Evolutionary conservation across 768 basidiomycete genomes (phyloP).

Genomic region (Pholiota molesta): DNA sequence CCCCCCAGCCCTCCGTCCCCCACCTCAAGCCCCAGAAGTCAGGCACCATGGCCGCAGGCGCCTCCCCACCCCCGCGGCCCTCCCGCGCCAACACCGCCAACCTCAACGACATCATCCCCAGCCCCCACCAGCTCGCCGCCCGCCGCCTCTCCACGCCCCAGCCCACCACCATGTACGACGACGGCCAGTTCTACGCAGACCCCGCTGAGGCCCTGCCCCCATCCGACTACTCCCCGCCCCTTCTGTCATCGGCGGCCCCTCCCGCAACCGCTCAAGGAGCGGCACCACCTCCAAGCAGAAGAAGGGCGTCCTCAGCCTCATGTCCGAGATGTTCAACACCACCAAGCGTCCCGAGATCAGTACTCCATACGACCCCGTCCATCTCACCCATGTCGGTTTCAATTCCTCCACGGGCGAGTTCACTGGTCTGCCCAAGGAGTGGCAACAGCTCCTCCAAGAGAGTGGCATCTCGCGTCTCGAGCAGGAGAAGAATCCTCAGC

Average conservation of each 20-base stretch:
- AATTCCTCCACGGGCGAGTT: conserved; percentile 99
- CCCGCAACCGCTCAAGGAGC: conserved; percentile 43
- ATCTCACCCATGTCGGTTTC: conserved; percentile 99
- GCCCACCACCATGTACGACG: conserved; percentile 32
- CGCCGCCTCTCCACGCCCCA: conserved; percentile 58
- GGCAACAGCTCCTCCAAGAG: conserved; percentile 96
- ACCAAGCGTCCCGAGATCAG: conserved; percentile 89
- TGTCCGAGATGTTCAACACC: conserved; percentile 68
- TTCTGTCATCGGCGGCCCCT: conserved; percentile 23
- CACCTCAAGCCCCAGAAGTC: conserved; percentile 31
- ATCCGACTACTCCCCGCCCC: conserved; percentile 32
- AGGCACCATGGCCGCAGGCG: conserved; percentile 38
- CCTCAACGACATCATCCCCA: conserved; percentile 72
- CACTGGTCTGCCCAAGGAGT: conserved; percentile 96
- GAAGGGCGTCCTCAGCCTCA: conserved; percentile 78
- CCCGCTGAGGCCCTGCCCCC: conserved; percentile 44
- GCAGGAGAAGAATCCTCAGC: conserved; percentile 98
- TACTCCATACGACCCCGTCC: conserved; percentile 98
- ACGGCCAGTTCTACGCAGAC: conserved; percentile 48
- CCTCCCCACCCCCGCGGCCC: conserved; percentile 74
- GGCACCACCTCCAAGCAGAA: conserved; percentile 50
- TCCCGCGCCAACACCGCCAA: conserved; percentile 85
- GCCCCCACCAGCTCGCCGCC: conserved; percentile 39
- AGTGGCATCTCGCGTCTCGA: conserved; percentile 92
- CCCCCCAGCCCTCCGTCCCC: conserved; percentile 22